Evolutionary conservation across 148 eudicot species (phyloP), one percentile per base, ranked within the genome.

Genomic region (Persicaria maculosa): DNA sequence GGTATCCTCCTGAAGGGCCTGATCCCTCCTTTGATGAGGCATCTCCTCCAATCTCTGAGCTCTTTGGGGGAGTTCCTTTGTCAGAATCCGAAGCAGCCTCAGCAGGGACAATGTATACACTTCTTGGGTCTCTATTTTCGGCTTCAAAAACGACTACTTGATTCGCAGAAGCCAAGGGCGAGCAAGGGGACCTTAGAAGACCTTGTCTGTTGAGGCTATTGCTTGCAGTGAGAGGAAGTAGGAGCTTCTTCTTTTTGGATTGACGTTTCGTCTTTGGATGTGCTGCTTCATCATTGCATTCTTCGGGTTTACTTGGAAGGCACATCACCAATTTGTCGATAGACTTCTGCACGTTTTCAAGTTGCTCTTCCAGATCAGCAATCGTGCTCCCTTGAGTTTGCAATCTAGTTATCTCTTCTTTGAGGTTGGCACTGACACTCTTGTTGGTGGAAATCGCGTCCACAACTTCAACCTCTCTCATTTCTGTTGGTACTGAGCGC

Each of bases 331-430:
- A 79, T 77, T 90, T 90, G 77, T 94, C 98, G 45, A 94, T 91
- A 0, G 97, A 88, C 80, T 79, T 87, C 84, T 94, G 98, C 10
- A 94, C 96, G 78, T 88, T 94, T 80, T 94, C 93, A 54, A 94
- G 97, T 76, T 93, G 97, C 85, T 93, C 97, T 75, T 93, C 97
- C 4, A 93, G 88, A 78, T 88, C 80, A 50, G 97, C 96, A 77
- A 94, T 94, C 25, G 85, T 84, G 82, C 87, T 87, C 69, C 98
- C 98, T 85, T 94, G 97, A 16, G 97, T 85, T 64, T 94, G 96
- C 76, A 94, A 96, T 81, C 95, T 88, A 31, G 98, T 88, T 58
- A 94, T 94, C 81, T 94, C 97, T 16, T 94, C 98, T 83, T 94
- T 94, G 43, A 94, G 92, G 58, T 91, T 94, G 9, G 98, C 93